Evolutionary conservation across 805 yeast genomes (phyloP).

Genomic region (Ogataea angusta): DNA sequence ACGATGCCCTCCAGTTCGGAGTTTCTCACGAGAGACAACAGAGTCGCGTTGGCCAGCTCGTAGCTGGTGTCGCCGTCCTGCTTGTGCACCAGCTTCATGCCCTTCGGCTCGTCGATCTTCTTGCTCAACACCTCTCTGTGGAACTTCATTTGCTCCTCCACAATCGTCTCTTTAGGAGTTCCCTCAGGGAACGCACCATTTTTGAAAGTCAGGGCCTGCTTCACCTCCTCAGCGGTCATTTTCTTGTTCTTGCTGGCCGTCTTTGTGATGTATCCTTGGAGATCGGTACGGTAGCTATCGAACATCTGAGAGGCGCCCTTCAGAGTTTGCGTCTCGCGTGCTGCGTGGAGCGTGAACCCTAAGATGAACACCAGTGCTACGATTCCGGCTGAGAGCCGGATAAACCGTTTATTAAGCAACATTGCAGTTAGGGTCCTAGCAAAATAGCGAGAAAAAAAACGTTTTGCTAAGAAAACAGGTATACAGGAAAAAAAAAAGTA

Average conservation of each 20-base stretch:
- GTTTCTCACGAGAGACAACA: conserved; percentile 68
- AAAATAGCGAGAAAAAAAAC: background rate
- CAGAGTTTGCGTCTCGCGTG: conserved; percentile 13
- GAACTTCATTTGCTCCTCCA: conserved; percentile 35
- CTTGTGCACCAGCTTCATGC: conserved; percentile 27
- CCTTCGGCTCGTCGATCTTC: conserved; percentile 46
- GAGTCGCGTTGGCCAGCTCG: conserved; percentile 60
- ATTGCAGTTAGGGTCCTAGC: background rate
- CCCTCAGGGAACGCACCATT: conserved; percentile 14
- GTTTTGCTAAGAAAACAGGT: background rate
- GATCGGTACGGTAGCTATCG: conserved; percentile 10
- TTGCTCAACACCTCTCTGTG: conserved; percentile 36
- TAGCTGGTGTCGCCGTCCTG: conserved; percentile 16
- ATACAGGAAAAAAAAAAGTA: conserved; percentile 1
- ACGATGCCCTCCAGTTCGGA: conserved; percentile 49
- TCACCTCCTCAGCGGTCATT: conserved; percentile 15
- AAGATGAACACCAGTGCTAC: conserved; percentile 10
- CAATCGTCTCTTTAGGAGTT: conserved; percentile 28
- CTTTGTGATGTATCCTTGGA: conserved; percentile 10
- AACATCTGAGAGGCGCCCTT: conserved; percentile 11
- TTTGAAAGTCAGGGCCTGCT: conserved; percentile 13
- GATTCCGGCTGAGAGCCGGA: conserved; percentile 16
- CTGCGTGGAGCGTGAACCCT: conserved; percentile 10
- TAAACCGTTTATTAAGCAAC: conserved; percentile 18
- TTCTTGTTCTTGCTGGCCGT: conserved; percentile 2